These are phyloP conservation scores for Nemophila menziesii DNA, from an alignment of 257 asterid species.

Conservation along the genomic window DNA sequence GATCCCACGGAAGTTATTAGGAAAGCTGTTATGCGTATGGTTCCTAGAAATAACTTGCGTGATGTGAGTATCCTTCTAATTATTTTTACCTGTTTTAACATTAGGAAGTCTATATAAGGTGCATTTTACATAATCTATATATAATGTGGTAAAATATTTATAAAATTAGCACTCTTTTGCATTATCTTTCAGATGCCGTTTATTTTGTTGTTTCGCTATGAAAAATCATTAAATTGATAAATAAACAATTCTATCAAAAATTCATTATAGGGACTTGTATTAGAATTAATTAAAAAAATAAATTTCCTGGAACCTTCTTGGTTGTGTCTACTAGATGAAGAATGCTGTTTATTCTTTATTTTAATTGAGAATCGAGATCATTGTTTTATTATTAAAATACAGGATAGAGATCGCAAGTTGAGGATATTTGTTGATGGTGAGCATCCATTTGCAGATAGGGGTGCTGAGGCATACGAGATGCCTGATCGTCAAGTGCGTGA, in stretches of 20 bases:
- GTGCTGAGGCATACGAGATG: conserved; percentile 60
- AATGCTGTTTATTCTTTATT: no score
- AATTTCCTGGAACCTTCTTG: no score
- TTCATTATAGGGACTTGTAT: no score
- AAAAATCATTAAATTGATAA: no score
- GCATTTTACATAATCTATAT: no score
- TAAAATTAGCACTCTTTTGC: neutral
- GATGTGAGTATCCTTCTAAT: conserved; percentile 48
- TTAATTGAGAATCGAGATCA: neutral
- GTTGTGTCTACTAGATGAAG: no score
- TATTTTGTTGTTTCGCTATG: no score
- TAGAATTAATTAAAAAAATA: no score
- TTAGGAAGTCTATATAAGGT: neutral
- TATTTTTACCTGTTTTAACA: conserved; percentile 3
- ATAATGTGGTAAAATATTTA: neutral
- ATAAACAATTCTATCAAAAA: no score
- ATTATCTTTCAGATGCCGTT: neutral
- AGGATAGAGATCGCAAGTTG: conserved; percentile 86
- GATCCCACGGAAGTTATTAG: conserved; percentile 98
- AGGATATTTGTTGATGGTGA: conserved; percentile 75
- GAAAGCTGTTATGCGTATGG: conserved; percentile 91
- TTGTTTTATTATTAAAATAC: conserved; percentile 10
- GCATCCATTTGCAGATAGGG: conserved; percentile 83
- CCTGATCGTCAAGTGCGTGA: conserved; percentile 87
- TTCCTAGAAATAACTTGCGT: conserved; percentile 87